phyloP scores from a whole-genome alignment of 148 eudicot genomes.

The Cornus kousa region DNA sequence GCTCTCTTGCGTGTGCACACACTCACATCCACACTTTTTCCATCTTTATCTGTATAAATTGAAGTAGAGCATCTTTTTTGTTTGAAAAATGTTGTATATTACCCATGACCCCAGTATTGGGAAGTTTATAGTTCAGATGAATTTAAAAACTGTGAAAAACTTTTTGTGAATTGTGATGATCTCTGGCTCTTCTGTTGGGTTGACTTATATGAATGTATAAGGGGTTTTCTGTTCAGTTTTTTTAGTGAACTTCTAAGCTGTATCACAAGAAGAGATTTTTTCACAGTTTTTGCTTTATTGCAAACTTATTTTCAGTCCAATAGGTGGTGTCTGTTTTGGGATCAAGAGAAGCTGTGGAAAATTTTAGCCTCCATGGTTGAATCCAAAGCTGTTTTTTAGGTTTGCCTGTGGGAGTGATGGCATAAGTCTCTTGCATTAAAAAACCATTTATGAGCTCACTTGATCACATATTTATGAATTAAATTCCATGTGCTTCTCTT shows the following conservation, averaged over 20 bases:
- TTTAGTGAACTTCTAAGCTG: background rate
- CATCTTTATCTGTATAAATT: too few species aligned
- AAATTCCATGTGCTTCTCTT: slow-evolving; percentile 19
- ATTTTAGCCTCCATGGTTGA: background rate
- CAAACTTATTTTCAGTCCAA: background rate
- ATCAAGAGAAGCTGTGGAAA: background rate
- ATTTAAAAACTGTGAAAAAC: background rate
- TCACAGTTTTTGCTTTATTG: background rate
- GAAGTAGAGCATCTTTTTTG: background rate
- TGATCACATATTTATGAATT: slow-evolving; percentile 6
- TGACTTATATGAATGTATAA: background rate
- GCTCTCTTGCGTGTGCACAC: background rate
- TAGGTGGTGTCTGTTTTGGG: background rate
- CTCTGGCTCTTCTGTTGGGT: background rate
- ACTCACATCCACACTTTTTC: background rate
- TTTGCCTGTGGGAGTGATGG: background rate
- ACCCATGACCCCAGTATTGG: too few species aligned
- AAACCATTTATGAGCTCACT: background rate
- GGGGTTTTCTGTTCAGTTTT: background rate
- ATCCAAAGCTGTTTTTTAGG: background rate
- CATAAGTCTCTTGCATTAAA: background rate
- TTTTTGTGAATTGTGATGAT: background rate
- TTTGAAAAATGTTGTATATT: background rate
- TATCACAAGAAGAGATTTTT: background rate
- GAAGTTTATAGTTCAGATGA: background rate